A percentile compares a stretch with the other conserved stretches of the same genome.
Conservation (phyloP, 768 basidiomycete genomes). For the Flagelloscypha sp. region DNA sequence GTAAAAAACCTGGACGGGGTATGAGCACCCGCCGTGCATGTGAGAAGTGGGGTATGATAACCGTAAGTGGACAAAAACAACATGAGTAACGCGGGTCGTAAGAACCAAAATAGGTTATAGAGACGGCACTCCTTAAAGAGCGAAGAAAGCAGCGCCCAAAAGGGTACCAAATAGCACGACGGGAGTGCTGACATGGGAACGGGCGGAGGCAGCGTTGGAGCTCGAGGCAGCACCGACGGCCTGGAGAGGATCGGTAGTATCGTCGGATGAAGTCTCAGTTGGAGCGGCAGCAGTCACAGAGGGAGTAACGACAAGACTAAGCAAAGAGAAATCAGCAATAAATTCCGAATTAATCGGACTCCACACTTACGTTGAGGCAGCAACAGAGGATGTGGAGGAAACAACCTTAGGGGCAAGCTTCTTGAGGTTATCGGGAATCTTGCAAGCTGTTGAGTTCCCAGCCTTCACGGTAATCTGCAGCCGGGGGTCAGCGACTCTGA, state of each 20-base stretch:
- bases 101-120: too few species aligned
- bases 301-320: too few species aligned
- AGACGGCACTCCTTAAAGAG: too few species aligned
- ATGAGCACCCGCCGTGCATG: too few species aligned
- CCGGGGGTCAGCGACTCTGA: conserved; percentile 2
- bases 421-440: conserved; percentile 14
- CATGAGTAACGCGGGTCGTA: too few species aligned
- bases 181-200: conserved; percentile 29
- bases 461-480: conserved; percentile 30
- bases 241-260: conserved; percentile 6
- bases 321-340: too few species aligned
- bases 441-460: conserved; percentile 32
- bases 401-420: conserved; percentile 7
- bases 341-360: too few species aligned
- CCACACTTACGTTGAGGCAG: too few species aligned
- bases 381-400: conserved; percentile 1
- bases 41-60: conserved; percentile 19
- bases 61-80: too few species aligned
- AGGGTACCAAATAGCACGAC: conserved; percentile 33
- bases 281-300: conserved; percentile 3
- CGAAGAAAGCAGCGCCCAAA: conserved; percentile 26
- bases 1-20: too few species aligned
- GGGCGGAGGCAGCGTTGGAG: conserved; percentile 8
- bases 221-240: conserved; percentile 10
- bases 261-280: neutral